Conservation (phyloP, 176 grass and related monocot species). For the Carex pumila region DNA sequence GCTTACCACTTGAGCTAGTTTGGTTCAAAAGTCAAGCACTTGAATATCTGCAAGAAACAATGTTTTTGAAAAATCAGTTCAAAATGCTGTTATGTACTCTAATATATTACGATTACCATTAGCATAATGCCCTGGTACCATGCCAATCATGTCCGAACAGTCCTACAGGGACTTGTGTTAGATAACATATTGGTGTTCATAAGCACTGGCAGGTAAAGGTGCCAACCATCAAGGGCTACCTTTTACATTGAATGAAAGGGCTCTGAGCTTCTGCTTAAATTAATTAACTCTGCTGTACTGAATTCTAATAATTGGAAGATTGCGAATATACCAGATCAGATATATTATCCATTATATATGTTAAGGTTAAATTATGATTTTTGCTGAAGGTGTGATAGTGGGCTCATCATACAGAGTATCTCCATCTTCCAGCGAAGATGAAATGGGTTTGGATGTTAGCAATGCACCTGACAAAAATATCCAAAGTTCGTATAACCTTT, state of each 20-base stretch:
- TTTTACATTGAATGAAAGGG: not conserved
- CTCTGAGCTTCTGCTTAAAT: not conserved
- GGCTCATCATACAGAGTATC: slow-evolving; percentile 55
- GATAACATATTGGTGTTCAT: not conserved
- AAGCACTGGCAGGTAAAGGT: not conserved
- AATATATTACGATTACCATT: not conserved
- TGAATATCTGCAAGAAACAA: not conserved
- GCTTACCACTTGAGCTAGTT: not conserved
- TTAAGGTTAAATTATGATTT: not conserved
- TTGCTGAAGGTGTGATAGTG: slow-evolving; percentile 48
- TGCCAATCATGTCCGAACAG: not conserved
- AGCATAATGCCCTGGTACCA: not conserved
- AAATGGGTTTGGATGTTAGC: slow-evolving; percentile 42
- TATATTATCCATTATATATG: not conserved
- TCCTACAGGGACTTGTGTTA: not conserved
- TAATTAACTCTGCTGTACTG: not conserved
- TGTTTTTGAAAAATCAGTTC: not conserved
- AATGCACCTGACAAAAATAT: slow-evolving; percentile 53
- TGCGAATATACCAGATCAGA: not conserved
- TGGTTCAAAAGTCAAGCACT: not conserved
- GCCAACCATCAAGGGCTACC: not conserved
- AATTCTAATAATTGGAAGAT: not conserved
- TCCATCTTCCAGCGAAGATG: slow-evolving; percentile 59
- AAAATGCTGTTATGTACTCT: not conserved
- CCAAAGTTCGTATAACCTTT: slow-evolving; percentile 40